Conservation (phyloP, 2,329 filamentous ascomycete species). For the Talaromyces funiculosus region DNA sequence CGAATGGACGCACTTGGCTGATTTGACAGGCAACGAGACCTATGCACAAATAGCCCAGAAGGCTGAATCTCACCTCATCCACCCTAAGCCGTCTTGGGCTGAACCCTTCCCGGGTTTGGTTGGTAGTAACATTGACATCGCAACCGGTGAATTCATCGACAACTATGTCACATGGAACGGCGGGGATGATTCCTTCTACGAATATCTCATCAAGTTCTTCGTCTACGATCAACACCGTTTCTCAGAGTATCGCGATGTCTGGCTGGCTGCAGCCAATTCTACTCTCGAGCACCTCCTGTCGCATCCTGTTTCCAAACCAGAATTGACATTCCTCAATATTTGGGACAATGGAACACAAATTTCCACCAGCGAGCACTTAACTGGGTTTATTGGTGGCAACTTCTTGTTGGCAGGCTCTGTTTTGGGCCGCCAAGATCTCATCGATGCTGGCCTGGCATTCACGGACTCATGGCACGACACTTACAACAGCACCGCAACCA, state of each 20-base stretch:
- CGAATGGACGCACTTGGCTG: conserved; percentile 77
- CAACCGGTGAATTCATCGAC: conserved; percentile 62
- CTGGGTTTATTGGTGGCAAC: conserved; percentile 79
- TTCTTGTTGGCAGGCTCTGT: conserved; percentile 75
- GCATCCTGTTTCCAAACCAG: conserved; percentile 59
- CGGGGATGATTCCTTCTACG: conserved; percentile 75
- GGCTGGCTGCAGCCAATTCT: conserved; percentile 69
- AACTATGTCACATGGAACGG: conserved; percentile 69
- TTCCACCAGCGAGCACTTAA: conserved; percentile 49
- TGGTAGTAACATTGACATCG: conserved; percentile 61
- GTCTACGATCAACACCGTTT: conserved; percentile 67
- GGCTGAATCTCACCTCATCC: conserved; percentile 64
- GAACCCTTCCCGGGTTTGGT: conserved; percentile 75
- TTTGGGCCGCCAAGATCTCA: conserved; percentile 60
- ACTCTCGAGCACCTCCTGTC: conserved; percentile 66
- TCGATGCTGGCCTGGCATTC: conserved; percentile 67
- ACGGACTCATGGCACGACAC: conserved; percentile 69
- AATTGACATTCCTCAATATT: conserved; percentile 60
- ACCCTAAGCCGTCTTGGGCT: conserved; percentile 55
- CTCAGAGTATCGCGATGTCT: conserved; percentile 62
- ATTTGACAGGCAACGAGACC: conserved; percentile 61
- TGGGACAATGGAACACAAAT: conserved; percentile 32
- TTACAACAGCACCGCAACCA: conserved; percentile 61
- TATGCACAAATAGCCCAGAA: conserved; percentile 64
- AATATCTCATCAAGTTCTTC: conserved; percentile 90